Evolutionary conservation across 495 filamentous ascomycete genomes (phyloP).

Genomic region (Pyrenopolyporus hunteri): DNA sequence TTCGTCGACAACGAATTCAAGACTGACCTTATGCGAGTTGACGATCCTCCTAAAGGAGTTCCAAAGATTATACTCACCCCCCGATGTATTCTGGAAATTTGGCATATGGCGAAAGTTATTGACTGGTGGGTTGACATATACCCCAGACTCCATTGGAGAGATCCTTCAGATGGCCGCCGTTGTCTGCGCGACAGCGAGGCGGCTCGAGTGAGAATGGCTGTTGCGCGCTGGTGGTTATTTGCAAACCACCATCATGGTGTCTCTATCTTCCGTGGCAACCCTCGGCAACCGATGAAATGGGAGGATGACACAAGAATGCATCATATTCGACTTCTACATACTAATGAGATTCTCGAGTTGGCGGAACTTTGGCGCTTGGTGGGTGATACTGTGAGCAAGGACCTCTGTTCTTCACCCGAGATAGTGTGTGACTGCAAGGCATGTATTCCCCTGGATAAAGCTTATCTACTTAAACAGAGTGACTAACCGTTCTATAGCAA

Average conservation of each 20-base stretch:
- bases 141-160: conserved; percentile 70
- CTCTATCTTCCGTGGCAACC: conserved; percentile 3
- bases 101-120: conserved; percentile 30
- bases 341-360: conserved; percentile 46
- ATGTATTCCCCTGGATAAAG: conserved; percentile 13
- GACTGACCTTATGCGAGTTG: conserved; percentile 20
- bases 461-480: background rate
- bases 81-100: conserved; percentile 18
- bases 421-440: conserved; percentile 35
- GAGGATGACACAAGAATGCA: conserved; percentile 32
- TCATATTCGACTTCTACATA: conserved; percentile 36
- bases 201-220: conserved; percentile 51
- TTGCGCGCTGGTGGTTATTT: conserved; percentile 73
- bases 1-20: background rate
- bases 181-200: conserved; percentile 63
- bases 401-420: conserved; percentile 47
- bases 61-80: conserved; percentile 8
- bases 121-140: conserved; percentile 62
- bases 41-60: background rate
- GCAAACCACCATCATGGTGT: conserved; percentile 45
- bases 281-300: conserved; percentile 18
- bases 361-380: conserved; percentile 43
- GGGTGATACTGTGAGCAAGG: conserved; percentile 39
- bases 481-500: conserved; percentile 16
- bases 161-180: conserved; percentile 65